Conservation (phyloP, 2,329 filamentous ascomycete species). For the Exophiala sp. region DNA sequence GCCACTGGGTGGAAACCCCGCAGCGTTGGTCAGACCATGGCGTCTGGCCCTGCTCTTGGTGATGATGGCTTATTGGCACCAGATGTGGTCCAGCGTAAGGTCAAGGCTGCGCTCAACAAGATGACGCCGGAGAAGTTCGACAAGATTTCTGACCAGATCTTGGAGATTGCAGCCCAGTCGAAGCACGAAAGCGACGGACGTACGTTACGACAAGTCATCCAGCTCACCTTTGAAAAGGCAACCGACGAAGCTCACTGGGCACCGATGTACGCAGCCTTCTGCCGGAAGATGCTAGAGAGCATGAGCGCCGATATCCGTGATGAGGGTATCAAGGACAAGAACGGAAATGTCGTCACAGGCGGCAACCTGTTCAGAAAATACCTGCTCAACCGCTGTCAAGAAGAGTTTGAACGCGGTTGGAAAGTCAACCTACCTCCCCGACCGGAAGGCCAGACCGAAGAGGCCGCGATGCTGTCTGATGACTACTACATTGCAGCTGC, state of each 20-base stretch:
- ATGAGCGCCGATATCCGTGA: slow-evolving; percentile 95
- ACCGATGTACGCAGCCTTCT: slow-evolving; percentile 98
- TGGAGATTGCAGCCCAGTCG: slow-evolving; percentile 86
- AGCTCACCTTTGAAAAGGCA: slow-evolving; percentile 98
- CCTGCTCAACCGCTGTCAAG: slow-evolving; percentile 94
- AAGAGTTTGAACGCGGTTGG: slow-evolving; percentile 98
- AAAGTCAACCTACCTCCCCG: slow-evolving; percentile 75
- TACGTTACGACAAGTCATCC: slow-evolving; percentile 93
- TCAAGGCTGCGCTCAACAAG: slow-evolving; percentile 98
- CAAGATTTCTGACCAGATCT: slow-evolving; percentile 86
- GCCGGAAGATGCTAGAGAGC: slow-evolving; percentile 89
- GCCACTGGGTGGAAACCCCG: slow-evolving; percentile 83
- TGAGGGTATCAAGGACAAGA: slow-evolving; percentile 88
- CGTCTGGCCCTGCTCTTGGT: slow-evolving; percentile 45
- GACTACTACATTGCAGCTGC: slow-evolving; percentile 94
- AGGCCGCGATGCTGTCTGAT: slow-evolving; percentile 80
- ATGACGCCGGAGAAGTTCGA: slow-evolving; percentile 99
- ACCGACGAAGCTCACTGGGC: slow-evolving; percentile 98
- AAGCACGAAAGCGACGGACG: slow-evolving; percentile 93
- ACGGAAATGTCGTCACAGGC: slow-evolving; percentile 78
- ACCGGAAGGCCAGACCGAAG: slow-evolving; percentile 64
- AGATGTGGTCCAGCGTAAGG: slow-evolving; percentile 94
- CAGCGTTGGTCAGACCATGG: slow-evolving; percentile 51
- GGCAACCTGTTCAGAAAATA: slow-evolving; percentile 98
- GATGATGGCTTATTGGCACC: slow-evolving; percentile 66